phyloP scores from a whole-genome alignment of 2,329 filamentous ascomycete species.

The Didymellaceae sp. region DNA sequence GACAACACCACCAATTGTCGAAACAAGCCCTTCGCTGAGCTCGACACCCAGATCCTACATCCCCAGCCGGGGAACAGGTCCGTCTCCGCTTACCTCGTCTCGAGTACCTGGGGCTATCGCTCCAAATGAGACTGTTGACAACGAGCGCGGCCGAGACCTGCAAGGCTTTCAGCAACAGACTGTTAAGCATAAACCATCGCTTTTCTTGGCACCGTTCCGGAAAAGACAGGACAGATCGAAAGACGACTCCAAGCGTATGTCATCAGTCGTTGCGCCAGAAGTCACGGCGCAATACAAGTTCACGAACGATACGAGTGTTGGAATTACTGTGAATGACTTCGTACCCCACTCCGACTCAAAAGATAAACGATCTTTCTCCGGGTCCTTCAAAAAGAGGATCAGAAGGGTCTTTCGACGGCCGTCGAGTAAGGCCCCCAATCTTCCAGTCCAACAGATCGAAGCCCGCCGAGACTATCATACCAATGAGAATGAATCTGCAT shows the following conservation, averaged over 20 bases:
- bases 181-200: conserved; percentile 51
- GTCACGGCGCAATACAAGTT: conserved; percentile 18
- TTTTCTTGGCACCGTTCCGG: conserved; percentile 54
- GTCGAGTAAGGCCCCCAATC: conserved; percentile 33
- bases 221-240: conserved; percentile 48
- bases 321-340: conserved; percentile 27
- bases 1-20: conserved; percentile 28
- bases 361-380: conserved; percentile 68
- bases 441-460: conserved; percentile 63
- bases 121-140: conserved; percentile 35
- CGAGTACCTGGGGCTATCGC: conserved; percentile 37
- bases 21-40: conserved; percentile 10
- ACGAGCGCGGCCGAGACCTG: conserved; percentile 50
- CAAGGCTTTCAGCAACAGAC: conserved; percentile 51
- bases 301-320: conserved; percentile 20
- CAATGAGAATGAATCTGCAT: conserved; percentile 10
- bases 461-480: conserved; percentile 51
- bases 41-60: neutral
- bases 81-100: conserved; percentile 31
- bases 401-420: conserved; percentile 62
- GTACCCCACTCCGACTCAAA: conserved; percentile 52
- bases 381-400: conserved; percentile 66
- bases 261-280: conserved; percentile 2
- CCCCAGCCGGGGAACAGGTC: conserved; percentile 14
- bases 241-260: conserved; percentile 23